These are phyloP conservation scores for Omphalotus guepiniiformis DNA, from an alignment of 768 basidiomycete genomes.

Conservation along the genomic window DNA sequence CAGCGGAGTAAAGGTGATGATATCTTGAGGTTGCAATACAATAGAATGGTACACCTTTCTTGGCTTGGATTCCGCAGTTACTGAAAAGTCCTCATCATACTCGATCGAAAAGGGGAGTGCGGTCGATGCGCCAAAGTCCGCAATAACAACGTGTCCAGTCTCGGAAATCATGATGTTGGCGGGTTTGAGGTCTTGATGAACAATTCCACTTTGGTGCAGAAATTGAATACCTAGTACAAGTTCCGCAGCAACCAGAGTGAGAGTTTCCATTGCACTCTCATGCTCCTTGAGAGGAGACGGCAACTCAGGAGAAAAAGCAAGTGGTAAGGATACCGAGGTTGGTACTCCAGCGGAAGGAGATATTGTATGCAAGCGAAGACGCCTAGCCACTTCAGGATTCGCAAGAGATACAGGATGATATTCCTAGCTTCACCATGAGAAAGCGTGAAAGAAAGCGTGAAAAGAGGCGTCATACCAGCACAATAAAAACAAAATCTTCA, in stretches of 20 bases:
- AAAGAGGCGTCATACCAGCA: slow-evolving; percentile 17
- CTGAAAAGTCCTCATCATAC: neutral
- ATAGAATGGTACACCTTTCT: slow-evolving; percentile 12
- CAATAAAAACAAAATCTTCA: slow-evolving; percentile 18
- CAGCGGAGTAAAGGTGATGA: slow-evolving; percentile 28
- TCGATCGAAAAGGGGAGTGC: slow-evolving; percentile 5
- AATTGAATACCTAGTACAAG: slow-evolving; percentile 30
- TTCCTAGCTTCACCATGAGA: slow-evolving; percentile 18
- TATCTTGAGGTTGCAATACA: slow-evolving; percentile 19
- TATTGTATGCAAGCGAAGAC: slow-evolving; percentile 15
- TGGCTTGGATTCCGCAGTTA: slow-evolving; percentile 5
- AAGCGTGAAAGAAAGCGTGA: neutral
- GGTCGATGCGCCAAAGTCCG: slow-evolving; percentile 58
- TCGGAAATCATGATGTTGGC: slow-evolving; percentile 54
- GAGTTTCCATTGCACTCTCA: slow-evolving; percentile 7
- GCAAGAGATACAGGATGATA: slow-evolving; percentile 28
- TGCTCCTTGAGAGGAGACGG: neutral
- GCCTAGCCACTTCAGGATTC: slow-evolving; percentile 23
- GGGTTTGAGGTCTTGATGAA: slow-evolving; percentile 69
- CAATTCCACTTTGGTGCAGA: slow-evolving; percentile 57
- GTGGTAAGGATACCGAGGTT: slow-evolving; percentile 2
- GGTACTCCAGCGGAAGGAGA: slow-evolving; percentile 6
- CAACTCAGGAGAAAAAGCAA: neutral
- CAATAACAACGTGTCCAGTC: slow-evolving; percentile 49
- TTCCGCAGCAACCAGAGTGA: slow-evolving; percentile 28